A percentile compares a stretch with the other conserved stretches of the same genome.
Conservation (phyloP, 805 yeast genomes). For the Barnettozyma salicaria region DNA sequence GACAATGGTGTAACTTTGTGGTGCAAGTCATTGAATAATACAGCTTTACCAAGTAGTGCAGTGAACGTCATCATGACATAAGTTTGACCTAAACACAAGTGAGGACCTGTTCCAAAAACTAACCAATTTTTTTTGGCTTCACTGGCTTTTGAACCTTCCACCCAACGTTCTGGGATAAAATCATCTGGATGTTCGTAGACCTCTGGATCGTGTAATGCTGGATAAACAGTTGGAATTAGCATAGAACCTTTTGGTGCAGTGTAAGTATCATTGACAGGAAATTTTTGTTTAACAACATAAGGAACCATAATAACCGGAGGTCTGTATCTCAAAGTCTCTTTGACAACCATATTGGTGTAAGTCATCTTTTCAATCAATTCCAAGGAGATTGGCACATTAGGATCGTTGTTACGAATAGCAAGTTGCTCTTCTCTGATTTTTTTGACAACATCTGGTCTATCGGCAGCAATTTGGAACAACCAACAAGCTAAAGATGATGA, state of each 20-base stretch:
- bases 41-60: conserved; percentile 86
- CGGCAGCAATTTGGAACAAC: conserved; percentile 95
- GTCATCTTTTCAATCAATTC: conserved; percentile 80
- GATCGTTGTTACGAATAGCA: conserved; percentile 73
- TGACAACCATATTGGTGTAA: conserved; percentile 86
- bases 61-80: conserved; percentile 89
- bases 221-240: conserved; percentile 94
- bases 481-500: conserved; percentile 96
- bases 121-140: conserved; percentile 87
- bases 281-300: conserved; percentile 80
- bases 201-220: conserved; percentile 96
- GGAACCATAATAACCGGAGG: conserved; percentile 99
- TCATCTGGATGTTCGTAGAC: conserved; percentile 92
- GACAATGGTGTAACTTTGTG: conserved; percentile 80
- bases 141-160: conserved; percentile 65
- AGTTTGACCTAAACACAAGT: conserved; percentile 90
- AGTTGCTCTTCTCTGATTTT: conserved; percentile 93
- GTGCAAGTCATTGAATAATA: conserved; percentile 69
- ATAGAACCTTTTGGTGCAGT: conserved; percentile 95
- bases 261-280: conserved; percentile 77
- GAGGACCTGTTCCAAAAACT: conserved; percentile 96
- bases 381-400: conserved; percentile 50
- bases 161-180: conserved; percentile 96
- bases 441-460: conserved; percentile 82
- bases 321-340: conserved; percentile 87